Percentiles rank a stretch among this genome's conserved stretches.
These are phyloP conservation scores for Carex scoparia DNA, from an alignment of 176 grass and related monocot species.

Conservation along the genomic window DNA sequence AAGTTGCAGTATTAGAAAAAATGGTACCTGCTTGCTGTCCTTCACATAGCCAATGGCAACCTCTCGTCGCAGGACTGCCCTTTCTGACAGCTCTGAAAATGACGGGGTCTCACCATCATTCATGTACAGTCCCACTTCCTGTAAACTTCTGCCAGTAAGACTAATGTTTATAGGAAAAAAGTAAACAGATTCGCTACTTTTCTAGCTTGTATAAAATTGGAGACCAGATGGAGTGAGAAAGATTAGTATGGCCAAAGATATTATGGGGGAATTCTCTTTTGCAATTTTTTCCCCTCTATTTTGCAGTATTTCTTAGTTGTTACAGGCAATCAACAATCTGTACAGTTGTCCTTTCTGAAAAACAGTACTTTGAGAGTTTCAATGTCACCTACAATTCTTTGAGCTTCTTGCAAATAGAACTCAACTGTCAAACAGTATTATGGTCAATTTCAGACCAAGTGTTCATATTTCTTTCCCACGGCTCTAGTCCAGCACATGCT, in stretches of 20 bases:
- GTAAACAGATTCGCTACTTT: not conserved
- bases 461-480: not conserved
- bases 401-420: not conserved
- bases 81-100: constrained; percentile 83
- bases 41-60: constrained; percentile 89
- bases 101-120: constrained; percentile 77
- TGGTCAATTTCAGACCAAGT: not conserved
- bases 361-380: not conserved
- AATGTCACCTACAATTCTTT: not conserved
- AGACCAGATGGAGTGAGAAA: constrained; percentile 15
- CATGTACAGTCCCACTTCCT: constrained; percentile 88
- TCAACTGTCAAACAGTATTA: not conserved
- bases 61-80: constrained; percentile 83
- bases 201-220: not conserved
- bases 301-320: not conserved
- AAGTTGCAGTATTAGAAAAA: constrained; percentile 21
- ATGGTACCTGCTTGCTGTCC: constrained; percentile 66
- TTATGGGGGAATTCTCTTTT: not conserved
- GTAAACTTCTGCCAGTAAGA: constrained; percentile 12
- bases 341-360: not conserved
- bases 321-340: constrained; percentile 25
- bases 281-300: not conserved
- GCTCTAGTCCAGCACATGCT: not conserved
- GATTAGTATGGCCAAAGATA: not conserved
- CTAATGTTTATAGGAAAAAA: not conserved